Evolutionary conservation across 2,329 filamentous ascomycete genomes (phyloP).

Genomic region (Hymenoscyphus fructigenus): DNA sequence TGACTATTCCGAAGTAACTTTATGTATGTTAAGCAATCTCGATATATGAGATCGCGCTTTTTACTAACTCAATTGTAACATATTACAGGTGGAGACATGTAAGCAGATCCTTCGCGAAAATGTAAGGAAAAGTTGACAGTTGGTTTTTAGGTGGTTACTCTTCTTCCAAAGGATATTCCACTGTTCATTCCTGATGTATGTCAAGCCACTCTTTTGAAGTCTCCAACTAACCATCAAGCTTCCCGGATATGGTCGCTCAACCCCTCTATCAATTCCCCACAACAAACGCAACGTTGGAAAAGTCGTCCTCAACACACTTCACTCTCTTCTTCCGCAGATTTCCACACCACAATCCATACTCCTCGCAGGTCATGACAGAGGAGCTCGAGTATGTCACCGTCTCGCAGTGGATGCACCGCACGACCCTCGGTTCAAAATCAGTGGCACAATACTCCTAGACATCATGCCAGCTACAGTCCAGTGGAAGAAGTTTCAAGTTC

Average conservation of each 20-base stretch:
- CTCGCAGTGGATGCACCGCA: conserved; percentile 42
- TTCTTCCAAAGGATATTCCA: conserved; percentile 41
- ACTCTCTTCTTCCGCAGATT: conserved; percentile 32
- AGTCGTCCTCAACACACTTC: conserved; percentile 42
- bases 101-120: not conserved
- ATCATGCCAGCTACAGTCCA: conserved; percentile 50
- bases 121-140: not conserved
- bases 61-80: not conserved
- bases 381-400: conserved; percentile 49
- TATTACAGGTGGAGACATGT: conserved; percentile 22
- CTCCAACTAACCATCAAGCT: conserved; percentile 31
- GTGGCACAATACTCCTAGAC: conserved; percentile 45
- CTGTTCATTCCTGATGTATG: conserved; percentile 45
- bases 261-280: conserved; percentile 36
- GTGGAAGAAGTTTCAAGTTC: conserved; percentile 42
- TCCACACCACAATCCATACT: conserved; percentile 36
- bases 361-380: conserved; percentile 50
- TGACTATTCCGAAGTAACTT: conserved; percentile 22
- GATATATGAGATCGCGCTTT: not conserved
- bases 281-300: conserved; percentile 44
- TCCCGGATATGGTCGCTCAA: conserved; percentile 47
- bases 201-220: not conserved
- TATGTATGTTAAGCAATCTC: not conserved
- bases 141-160: conserved; percentile 38
- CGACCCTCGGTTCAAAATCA: conserved; percentile 38